These are phyloP conservation scores for Passiflora organensis DNA, from an alignment of 345 rosid species.

Conservation along the genomic window DNA sequence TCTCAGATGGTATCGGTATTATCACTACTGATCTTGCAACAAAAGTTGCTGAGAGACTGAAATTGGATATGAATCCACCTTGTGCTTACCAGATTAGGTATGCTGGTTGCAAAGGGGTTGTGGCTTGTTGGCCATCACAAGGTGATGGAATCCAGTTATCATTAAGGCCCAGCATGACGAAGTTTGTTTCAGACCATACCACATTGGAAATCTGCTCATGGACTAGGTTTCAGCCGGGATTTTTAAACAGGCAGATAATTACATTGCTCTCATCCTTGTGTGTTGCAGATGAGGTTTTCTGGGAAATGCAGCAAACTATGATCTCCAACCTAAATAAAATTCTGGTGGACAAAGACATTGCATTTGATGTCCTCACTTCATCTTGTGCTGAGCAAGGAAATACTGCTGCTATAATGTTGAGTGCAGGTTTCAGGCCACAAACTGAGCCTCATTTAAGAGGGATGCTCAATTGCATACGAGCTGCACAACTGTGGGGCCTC, in stretches of 20 bases:
- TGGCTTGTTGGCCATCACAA: constrained; percentile 83
- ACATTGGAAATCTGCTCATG: constrained; percentile 79
- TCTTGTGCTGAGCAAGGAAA: constrained; percentile 76
- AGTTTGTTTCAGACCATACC: constrained; percentile 62
- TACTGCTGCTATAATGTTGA: constrained; percentile 82
- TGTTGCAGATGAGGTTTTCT: constrained; percentile 65
- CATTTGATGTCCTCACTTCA: constrained; percentile 74
- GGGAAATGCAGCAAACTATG: constrained; percentile 72
- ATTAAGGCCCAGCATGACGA: constrained; percentile 66
- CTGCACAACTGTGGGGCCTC: constrained; percentile 81
- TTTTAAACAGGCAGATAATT: constrained; percentile 83
- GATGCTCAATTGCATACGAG: constrained; percentile 79
- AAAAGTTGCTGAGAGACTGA: constrained; percentile 67
- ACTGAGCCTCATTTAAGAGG: constrained; percentile 78
- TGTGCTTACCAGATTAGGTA: constrained; percentile 89
- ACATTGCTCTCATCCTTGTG: constrained; percentile 57
- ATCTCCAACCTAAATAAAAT: constrained; percentile 53
- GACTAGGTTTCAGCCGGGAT: constrained; percentile 93
- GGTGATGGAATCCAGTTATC: constrained; percentile 56
- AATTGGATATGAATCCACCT: constrained; percentile 46
- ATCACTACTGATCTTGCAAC: constrained; percentile 73
- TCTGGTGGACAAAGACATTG: constrained; percentile 59
- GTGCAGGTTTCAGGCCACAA: constrained; percentile 79
- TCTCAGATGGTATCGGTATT: constrained; percentile 90
- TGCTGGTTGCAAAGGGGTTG: constrained; percentile 88